Percentiles rank a stretch among this genome's conserved stretches.
Evolutionary conservation across 2,329 filamentous ascomycete species (phyloP).

Genomic region (Geoglossum cookeanum): DNA sequence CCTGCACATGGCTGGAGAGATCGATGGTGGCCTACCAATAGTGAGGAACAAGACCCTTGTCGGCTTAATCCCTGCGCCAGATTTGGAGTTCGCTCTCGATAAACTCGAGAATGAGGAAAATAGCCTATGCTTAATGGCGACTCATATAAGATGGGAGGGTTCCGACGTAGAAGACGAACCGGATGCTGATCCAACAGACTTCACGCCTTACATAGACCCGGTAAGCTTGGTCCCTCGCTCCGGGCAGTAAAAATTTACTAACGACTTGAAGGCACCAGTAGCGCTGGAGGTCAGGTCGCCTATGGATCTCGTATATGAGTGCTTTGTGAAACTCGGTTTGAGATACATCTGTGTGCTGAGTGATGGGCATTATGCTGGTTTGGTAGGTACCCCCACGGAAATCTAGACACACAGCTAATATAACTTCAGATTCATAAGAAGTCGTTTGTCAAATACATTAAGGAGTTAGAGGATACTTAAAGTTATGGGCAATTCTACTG

Average conservation of each 20-base stretch:
- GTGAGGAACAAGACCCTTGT: constrained; percentile 61
- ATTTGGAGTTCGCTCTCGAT: constrained; percentile 84
- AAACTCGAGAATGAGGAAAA: constrained; percentile 56
- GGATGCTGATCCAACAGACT: constrained; percentile 52
- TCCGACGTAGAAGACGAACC: constrained; percentile 44
- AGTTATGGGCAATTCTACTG: not conserved
- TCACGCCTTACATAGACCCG: constrained; percentile 80
- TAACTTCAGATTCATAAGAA: constrained; percentile 69
- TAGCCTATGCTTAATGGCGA: constrained; percentile 65
- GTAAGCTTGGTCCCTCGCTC: constrained; percentile 25
- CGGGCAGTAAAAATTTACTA: not conserved
- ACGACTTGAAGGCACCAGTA: constrained; percentile 46
- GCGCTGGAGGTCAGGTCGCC: constrained; percentile 74
- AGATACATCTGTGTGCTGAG: constrained; percentile 79
- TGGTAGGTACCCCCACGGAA: constrained; percentile 41
- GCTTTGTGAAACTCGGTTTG: constrained; percentile 83
- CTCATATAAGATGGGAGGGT: constrained; percentile 31
- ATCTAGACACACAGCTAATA: not conserved
- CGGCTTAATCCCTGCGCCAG: constrained; percentile 80
- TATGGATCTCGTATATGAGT: constrained; percentile 91
- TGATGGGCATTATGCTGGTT: constrained; percentile 69
- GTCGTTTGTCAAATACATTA: constrained; percentile 84
- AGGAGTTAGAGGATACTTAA: constrained; percentile 42
- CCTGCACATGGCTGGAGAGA: constrained; percentile 67
- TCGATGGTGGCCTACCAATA: constrained; percentile 83